Base-by-base conservation (phyloP, 148 eudicot species). In the Vaccinium myrtillus region DNA sequence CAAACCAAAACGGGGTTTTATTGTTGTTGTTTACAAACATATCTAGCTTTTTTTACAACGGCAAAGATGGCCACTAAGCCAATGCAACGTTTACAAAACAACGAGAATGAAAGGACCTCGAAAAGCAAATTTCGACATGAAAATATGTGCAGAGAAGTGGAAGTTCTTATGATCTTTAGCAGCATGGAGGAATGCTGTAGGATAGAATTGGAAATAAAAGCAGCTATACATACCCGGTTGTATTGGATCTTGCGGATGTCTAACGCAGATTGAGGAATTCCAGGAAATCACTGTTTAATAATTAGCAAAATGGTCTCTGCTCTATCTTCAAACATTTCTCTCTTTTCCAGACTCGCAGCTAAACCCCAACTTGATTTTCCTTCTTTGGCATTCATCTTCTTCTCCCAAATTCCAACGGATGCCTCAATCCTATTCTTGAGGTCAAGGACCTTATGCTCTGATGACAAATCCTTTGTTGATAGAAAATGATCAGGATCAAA, bases 351-450 rank as follows among this genome's bases (percentile, higher is more conserved):
- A 85, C 94, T 93, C 67, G 91, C 91, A 2, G 39, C 84, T 19
- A 93, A 91, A 67, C 94, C 92, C 97, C 97, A 93, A 27, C 89
- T 61, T 2, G 92, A 90, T 83, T 92, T 92, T n/a, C 85, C 85
- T 58, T 93, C 94, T 87, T 90, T 93, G 83, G 81, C 83, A 74
- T 78, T 86, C 92, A 93, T 90, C 73, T 93, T 93, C 75, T 94
- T 88, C 86, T 73, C 86, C 97, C 94, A 93, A 15, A 93, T 93
- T 86, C 92, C 89, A 56, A 91, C 82, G 0, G 94, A 92, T 32
- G 97, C 97, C 86, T 93, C 97, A 8, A 93, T 91, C 85, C 89
- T 91, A 70, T 92, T 89, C 86, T 92, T 93, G 10, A 93, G 90
- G 75, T 93, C 94, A 2, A 91, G 87, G 39, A 93, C 87, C 80